A percentile compares a stretch with the other conserved stretches of the same genome.
phyloP scores from a whole-genome alignment of 2,329 filamentous ascomycete species.

The Fusarium haematococcum region DNA sequence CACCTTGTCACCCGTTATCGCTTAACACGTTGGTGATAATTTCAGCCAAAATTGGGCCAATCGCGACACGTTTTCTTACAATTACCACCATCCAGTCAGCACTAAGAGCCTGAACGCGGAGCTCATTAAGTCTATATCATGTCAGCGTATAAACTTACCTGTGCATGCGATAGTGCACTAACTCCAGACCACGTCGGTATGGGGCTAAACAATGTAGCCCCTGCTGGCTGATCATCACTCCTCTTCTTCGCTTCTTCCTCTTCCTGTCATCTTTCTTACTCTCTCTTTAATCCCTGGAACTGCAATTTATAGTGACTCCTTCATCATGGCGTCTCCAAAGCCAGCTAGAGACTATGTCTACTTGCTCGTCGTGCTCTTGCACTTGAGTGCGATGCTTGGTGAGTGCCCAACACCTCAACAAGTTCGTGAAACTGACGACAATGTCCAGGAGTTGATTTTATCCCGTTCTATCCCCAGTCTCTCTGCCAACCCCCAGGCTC shows the following conservation, averaged over 20 bases:
- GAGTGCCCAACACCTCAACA: background rate
- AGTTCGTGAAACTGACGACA: background rate
- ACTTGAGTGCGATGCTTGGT: background rate
- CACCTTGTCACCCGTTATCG: background rate
- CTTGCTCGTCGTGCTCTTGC: background rate
- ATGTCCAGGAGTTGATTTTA: slow-evolving; percentile 4
- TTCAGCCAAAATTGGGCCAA: background rate
- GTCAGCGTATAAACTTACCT: fast-evolving
- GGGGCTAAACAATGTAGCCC: background rate
- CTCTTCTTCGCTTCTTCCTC: background rate
- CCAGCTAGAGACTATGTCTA: background rate
- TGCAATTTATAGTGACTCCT: background rate
- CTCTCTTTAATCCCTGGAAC: background rate
- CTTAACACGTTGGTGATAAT: no score
- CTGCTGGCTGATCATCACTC: background rate
- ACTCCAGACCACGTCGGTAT: background rate
- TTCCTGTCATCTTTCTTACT: background rate
- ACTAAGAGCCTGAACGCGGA: background rate
- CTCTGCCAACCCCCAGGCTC: slow-evolving; percentile 8
- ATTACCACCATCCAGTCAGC: background rate
- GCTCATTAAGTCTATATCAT: background rate
- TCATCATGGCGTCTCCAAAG: background rate
- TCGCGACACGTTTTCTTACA: background rate
- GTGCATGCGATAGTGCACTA: background rate
- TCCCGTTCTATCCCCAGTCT: slow-evolving; percentile 11